Percentiles rank a stretch among this genome's conserved stretches.
These are phyloP conservation scores for Aspergillus costaricaensis DNA, from an alignment of 2,329 filamentous ascomycete species.

Conservation along the genomic window DNA sequence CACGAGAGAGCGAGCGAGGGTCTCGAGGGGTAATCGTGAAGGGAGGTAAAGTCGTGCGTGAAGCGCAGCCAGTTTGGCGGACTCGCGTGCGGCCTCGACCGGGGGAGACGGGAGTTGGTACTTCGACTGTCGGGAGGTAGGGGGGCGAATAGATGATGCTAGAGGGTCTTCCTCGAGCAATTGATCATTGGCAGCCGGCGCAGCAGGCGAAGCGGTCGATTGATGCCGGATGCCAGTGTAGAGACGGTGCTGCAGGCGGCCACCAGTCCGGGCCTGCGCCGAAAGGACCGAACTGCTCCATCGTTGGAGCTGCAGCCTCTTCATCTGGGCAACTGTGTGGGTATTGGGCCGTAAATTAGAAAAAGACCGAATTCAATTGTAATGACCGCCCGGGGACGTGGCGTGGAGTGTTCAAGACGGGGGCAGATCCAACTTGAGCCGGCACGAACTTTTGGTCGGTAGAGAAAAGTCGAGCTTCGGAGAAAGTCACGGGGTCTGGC, in stretches of 20 bases:
- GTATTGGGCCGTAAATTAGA: slow-evolving; percentile 3
- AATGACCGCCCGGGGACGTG: slow-evolving; percentile 11
- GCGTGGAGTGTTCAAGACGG: slow-evolving; percentile 14
- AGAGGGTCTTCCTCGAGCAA: slow-evolving; percentile 29
- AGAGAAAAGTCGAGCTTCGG: slow-evolving; percentile 43
- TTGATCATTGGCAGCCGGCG: slow-evolving; percentile 31
- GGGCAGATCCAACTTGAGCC: slow-evolving; percentile 12
- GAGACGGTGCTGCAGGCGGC: slow-evolving; percentile 40
- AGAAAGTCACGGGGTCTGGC: slow-evolving; percentile 40
- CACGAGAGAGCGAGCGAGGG: slow-evolving; percentile 81
- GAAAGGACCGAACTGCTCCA: slow-evolving; percentile 55
- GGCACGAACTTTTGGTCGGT: slow-evolving; percentile 26
- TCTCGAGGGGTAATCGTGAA: slow-evolving; percentile 77
- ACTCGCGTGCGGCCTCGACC: slow-evolving; percentile 65
- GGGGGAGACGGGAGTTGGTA: slow-evolving; percentile 69
- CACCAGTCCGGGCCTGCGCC: slow-evolving; percentile 47
- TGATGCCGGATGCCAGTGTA: slow-evolving; percentile 42
- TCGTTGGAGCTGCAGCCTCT: slow-evolving; percentile 53
- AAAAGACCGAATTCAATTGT: background rate
- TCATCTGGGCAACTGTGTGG: slow-evolving; percentile 45
- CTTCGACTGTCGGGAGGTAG: slow-evolving; percentile 34
- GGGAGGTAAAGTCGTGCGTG: slow-evolving; percentile 86
- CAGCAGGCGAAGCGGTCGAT: slow-evolving; percentile 41
- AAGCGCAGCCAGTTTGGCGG: slow-evolving; percentile 87
- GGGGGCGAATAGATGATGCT: slow-evolving; percentile 24